These are phyloP conservation scores for Saccharomyces jurei DNA, from an alignment of 805 yeast genomes.

Conservation along the genomic window DNA sequence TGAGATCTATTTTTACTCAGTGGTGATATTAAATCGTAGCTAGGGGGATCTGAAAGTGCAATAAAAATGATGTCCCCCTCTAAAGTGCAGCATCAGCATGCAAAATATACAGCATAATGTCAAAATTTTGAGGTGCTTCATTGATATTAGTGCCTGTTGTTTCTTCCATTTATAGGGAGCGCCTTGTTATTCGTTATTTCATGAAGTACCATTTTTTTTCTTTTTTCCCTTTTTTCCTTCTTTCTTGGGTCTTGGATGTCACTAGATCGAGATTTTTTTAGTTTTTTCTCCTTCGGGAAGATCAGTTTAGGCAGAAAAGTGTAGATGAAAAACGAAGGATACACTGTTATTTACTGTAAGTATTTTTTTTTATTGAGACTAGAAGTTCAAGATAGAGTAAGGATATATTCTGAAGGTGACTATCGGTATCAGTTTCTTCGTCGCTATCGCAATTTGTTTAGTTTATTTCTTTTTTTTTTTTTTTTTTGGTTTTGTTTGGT, in stretches of 20 bases:
- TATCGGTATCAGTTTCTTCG: background rate
- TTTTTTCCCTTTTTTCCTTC: background rate
- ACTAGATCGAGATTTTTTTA: background rate
- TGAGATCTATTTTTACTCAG: background rate
- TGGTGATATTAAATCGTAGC: background rate
- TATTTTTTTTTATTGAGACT: background rate
- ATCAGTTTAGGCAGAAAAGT: background rate
- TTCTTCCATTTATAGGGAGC: background rate
- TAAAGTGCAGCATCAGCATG: background rate
- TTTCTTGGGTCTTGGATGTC: background rate
- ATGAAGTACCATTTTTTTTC: background rate
- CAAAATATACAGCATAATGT: background rate
- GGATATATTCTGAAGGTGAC: background rate
- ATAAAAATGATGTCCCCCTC: background rate
- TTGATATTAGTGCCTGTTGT: background rate
- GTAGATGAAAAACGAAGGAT: background rate
- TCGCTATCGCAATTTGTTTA: background rate
- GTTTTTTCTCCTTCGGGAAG: background rate
- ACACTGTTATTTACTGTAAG: background rate
- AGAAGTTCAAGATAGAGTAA: background rate
- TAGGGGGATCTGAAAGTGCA: background rate
- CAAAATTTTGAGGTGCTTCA: background rate
- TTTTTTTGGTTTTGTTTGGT: background rate
- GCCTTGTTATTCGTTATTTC: background rate
- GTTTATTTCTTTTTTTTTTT: background rate